Base-by-base conservation (phyloP, 441 rosid species). In the Adansonia gregorii region DNA sequence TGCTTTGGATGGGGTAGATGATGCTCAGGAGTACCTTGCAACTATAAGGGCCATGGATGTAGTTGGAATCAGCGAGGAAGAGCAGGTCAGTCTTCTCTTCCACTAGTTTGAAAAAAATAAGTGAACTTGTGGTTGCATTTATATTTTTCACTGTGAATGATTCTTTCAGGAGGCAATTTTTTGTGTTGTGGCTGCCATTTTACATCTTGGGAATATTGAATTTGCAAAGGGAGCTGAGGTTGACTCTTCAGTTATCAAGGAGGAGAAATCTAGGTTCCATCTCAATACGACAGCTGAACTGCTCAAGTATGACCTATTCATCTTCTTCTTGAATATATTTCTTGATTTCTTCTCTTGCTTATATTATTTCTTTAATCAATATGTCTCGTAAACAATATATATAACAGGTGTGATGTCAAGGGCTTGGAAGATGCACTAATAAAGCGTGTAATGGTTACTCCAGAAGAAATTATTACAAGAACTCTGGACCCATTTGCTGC, bases 401-500 rank as follows among this genome's bases (percentile, higher is more conserved):
- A 49, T 48, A 15, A 76, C 43, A 91, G 95, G 89, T 91, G 95
- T 80, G 86, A 91, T 85, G 79, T 89, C 74, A 84, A 83, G 76
- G 86, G 86, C 79, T 82, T 91, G 83, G 93, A 91, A 88, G 91
- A 91, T 85, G 92, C 95, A 17, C 83, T 91, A 55, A 86, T 88
- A 55, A 91, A 89, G 83, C 93, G 95, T 79, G 93, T 85, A 60
- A 91, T 91, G 93, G 88, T 91, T 73, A 91, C 95, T 19, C 95
- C 95, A n/a, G 95, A 91, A 78, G 95, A 91, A 85, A 83, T 91
- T 70, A 91, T 91, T 74, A 91, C 88, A 15, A 87, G 85, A 85
- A 86, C 86, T 67, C 92, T 91, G 74, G 93, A 89, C 83, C 92
- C 93, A 19, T 82, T 78, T 17, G 83, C 84, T 87, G 95, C 95